Percentiles rank a stretch among this genome's conserved stretches.
These are phyloP conservation scores for Nigrograna mackinnonii DNA, from an alignment of 2,329 filamentous ascomycete genomes.

Conservation along the genomic window DNA sequence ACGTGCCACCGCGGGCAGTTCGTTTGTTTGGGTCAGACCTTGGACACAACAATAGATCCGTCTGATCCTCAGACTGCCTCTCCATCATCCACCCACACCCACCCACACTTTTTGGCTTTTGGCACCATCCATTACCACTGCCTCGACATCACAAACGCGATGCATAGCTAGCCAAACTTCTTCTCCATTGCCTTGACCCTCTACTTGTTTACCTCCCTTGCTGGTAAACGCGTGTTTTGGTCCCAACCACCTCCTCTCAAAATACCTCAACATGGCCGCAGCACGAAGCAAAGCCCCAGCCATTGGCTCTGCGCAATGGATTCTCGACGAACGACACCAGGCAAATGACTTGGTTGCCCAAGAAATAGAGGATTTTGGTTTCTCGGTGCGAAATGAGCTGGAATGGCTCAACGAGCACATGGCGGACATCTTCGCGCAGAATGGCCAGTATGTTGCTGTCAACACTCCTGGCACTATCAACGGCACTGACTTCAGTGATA, in stretches of 20 bases:
- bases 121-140: conserved; percentile 4
- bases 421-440: conserved; percentile 86
- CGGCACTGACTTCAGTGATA: conserved; percentile 50
- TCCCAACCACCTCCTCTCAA: conserved; percentile 8
- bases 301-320: conserved; percentile 84
- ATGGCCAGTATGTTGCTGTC: conserved; percentile 80
- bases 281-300: conserved; percentile 47
- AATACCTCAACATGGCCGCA: conserved; percentile 28
- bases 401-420: conserved; percentile 99
- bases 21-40: conserved; percentile 22
- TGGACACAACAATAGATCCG: conserved; percentile 7
- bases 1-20: conserved; percentile 17
- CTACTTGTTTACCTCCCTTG: conserved; percentile 2
- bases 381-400: conserved; percentile 88
- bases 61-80: neutral
- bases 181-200: neutral
- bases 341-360: conserved; percentile 74
- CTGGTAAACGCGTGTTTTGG: conserved; percentile 24
- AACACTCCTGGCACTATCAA: conserved; percentile 4
- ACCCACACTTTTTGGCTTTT: conserved; percentile 1
- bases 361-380: conserved; percentile 91
- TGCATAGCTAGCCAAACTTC: conserved; percentile 12
- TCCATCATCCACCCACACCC: neutral
- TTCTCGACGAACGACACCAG: conserved; percentile 80
- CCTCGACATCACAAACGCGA: conserved; percentile 5